Percentiles rank a stretch among this genome's conserved stretches.
These are phyloP conservation scores for Globisporangium middletonii DNA, from an alignment of 352 stramenopile genomes.

Conservation along the genomic window DNA sequence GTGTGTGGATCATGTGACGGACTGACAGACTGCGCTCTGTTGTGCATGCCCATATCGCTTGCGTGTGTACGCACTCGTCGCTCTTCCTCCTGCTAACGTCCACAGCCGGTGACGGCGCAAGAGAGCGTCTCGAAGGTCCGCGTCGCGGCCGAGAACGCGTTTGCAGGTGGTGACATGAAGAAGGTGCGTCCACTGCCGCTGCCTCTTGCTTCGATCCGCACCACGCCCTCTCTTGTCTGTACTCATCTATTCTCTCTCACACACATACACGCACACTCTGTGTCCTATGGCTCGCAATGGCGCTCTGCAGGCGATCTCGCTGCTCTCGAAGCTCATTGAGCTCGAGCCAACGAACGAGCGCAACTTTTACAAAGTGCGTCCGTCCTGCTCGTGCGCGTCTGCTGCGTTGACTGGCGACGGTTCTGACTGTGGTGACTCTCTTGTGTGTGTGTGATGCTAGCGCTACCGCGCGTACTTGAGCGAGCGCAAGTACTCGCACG, in stretches of 20 bases:
- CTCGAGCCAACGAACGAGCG: conserved; percentile 72
- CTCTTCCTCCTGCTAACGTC: background rate
- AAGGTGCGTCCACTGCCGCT: conserved; percentile 21
- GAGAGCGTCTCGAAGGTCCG: conserved; percentile 55
- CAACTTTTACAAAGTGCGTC: conserved; percentile 69
- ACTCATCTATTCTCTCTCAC: background rate
- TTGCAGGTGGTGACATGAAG: conserved; percentile 75
- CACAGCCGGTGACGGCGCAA: conserved; percentile 18
- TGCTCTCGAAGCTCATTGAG: conserved; percentile 78
- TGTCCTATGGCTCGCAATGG: background rate
- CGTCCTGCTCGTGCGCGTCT: background rate
- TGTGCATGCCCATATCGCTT: background rate
- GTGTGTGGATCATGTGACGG: background rate
- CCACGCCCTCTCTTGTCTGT: background rate
- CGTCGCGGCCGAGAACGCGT: conserved; percentile 72
- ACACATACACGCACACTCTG: background rate
- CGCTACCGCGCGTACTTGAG: conserved; percentile 75
- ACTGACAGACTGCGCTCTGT: background rate
- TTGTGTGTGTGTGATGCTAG: conserved; percentile 4
- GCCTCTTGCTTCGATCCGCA: too few species aligned
- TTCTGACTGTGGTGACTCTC: background rate
- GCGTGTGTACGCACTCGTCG: background rate
- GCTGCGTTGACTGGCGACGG: background rate
- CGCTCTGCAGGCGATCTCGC: conserved; percentile 45
- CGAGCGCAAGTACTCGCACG: conserved; percentile 74